Conservation (phyloP, 1,284 basidiomycete species). For the Boletellus sp. region DNA sequence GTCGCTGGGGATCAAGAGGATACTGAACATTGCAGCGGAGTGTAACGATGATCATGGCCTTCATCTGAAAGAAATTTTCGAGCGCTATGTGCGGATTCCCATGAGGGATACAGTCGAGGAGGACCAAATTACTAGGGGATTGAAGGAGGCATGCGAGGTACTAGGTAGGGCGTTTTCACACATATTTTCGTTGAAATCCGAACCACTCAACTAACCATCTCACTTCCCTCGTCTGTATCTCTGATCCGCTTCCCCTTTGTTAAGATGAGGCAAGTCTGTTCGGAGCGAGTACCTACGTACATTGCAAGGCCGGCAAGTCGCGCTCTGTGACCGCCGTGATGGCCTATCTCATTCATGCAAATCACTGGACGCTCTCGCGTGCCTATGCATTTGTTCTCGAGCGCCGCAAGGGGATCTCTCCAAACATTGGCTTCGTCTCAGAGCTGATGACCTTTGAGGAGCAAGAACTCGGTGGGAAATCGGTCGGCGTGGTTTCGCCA, state of each 20-base stretch:
- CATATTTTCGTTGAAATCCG: background rate
- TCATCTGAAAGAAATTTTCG: constrained; percentile 64
- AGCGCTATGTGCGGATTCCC: constrained; percentile 81
- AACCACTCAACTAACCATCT: constrained; percentile 5
- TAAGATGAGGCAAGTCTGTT: constrained; percentile 88
- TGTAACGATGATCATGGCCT: constrained; percentile 83
- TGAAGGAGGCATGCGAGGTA: constrained; percentile 81
- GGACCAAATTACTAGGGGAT: constrained; percentile 79
- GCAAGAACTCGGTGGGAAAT: constrained; percentile 80
- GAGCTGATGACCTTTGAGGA: constrained; percentile 97
- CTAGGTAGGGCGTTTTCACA: constrained; percentile 56
- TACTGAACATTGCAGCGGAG: constrained; percentile 89
- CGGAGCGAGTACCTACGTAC: constrained; percentile 87
- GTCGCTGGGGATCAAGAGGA: constrained; percentile 77
- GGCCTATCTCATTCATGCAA: constrained; percentile 94
- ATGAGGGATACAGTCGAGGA: constrained; percentile 97
- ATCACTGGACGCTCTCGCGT: constrained; percentile 90
- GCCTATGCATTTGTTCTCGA: constrained; percentile 91
- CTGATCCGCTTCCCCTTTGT: constrained; percentile 4
- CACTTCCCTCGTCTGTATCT: background rate
- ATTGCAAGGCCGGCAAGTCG: constrained; percentile 95
- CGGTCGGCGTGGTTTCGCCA: constrained; percentile 63
- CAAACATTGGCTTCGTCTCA: constrained; percentile 96
- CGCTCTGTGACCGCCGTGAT: constrained; percentile 96
- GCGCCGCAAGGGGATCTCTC: constrained; percentile 88